Evolutionary conservation across 352 stramenopile species (phyloP).

Genomic region (Peronosclerospora sorghi): DNA sequence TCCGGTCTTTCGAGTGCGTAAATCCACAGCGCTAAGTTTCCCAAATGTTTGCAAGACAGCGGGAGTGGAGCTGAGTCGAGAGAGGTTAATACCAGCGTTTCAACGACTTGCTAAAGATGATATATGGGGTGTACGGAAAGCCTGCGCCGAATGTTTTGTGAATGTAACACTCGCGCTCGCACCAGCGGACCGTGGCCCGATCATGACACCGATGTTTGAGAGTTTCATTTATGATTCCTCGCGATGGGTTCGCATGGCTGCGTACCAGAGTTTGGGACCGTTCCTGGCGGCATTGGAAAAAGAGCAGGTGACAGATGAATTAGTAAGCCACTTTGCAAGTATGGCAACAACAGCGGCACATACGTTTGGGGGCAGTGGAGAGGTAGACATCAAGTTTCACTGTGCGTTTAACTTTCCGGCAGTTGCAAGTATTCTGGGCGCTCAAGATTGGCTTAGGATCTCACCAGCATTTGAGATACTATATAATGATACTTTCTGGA

Average conservation of each 20-base stretch:
- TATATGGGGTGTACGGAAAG: conserved; percentile 90
- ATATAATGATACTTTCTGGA: conserved; percentile 76
- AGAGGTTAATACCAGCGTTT: conserved; percentile 87
- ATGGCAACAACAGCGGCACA: conserved; percentile 62
- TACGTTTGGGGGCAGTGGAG: conserved; percentile 54
- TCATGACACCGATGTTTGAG: conserved; percentile 86
- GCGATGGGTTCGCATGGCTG: conserved; percentile 89
- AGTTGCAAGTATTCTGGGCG: conserved; percentile 72
- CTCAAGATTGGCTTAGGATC: conserved; percentile 59
- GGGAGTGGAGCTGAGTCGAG: conserved; percentile 56
- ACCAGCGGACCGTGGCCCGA: conserved; percentile 50
- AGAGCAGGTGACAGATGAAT: conserved; percentile 64
- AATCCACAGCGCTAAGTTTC: conserved; percentile 87
- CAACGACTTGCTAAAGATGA: conserved; percentile 86
- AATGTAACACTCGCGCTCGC: conserved; percentile 78
- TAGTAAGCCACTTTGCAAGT: conserved; percentile 74
- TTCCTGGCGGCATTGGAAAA: conserved; percentile 78
- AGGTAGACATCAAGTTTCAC: conserved; percentile 86
- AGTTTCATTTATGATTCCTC: conserved; percentile 84
- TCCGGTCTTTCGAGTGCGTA: conserved; percentile 88
- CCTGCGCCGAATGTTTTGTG: conserved; percentile 86
- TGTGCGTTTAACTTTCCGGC: conserved; percentile 89
- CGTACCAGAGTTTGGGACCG: conserved; percentile 85
- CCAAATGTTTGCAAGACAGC: conserved; percentile 83
- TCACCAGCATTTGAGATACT: conserved; percentile 73